A percentile compares a stretch with the other conserved stretches of the same genome.
These are phyloP conservation scores for Annulohypoxylon maeteangense DNA, from an alignment of 495 filamentous ascomycete species.

Conservation along the genomic window DNA sequence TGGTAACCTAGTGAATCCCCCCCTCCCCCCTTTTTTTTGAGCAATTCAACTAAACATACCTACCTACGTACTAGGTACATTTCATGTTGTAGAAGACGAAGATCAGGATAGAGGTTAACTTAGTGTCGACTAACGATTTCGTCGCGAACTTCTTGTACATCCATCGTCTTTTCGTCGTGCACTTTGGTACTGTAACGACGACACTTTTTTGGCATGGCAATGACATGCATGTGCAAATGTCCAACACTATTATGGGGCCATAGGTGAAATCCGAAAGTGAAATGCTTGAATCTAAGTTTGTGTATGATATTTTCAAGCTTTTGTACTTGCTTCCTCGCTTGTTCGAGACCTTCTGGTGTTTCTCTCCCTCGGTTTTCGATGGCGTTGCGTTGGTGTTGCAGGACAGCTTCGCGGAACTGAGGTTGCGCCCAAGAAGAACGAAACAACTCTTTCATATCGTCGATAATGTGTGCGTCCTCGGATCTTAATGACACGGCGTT, in stretches of 20 bases:
- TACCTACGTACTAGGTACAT: too few species aligned
- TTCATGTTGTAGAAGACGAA: neutral
- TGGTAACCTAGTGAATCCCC: too few species aligned
- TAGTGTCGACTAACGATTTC: neutral
- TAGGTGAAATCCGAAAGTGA: slow-evolving; percentile 47
- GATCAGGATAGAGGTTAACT: neutral
- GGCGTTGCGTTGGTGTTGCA: too few species aligned
- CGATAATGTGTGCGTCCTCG: too few species aligned
- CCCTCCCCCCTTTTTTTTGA: neutral
- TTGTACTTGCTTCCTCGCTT: too few species aligned
- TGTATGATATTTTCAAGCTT: too few species aligned
- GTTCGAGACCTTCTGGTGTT: too few species aligned
- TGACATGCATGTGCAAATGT: slow-evolving; percentile 51
- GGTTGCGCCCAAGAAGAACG: too few species aligned
- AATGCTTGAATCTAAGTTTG: slow-evolving; percentile 24
- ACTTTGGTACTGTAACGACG: slow-evolving; percentile 35
- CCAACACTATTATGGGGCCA: slow-evolving; percentile 45
- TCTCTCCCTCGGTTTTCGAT: too few species aligned
- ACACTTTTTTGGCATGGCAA: slow-evolving; percentile 29
- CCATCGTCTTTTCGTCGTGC: slow-evolving; percentile 49
- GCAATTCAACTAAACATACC: neutral
- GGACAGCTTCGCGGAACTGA: too few species aligned
- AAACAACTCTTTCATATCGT: too few species aligned
- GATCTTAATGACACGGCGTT: too few species aligned
- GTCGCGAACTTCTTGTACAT: slow-evolving; percentile 32